These are phyloP conservation scores for Forsythia viridissima DNA, from an alignment of 257 asterid species.

Conservation along the genomic window DNA sequence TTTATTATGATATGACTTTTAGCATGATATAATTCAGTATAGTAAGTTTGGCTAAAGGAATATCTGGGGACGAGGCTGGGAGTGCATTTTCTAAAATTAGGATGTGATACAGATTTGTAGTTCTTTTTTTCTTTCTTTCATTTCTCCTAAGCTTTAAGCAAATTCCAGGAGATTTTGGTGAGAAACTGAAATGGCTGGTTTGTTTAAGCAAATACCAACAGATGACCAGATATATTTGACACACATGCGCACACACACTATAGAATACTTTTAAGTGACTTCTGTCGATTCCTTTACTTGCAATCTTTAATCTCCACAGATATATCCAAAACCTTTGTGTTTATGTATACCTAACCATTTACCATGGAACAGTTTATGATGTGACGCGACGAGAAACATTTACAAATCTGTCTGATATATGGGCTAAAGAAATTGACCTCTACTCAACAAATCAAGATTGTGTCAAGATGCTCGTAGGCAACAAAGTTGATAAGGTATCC, in stretches of 20 bases:
- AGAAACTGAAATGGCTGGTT: background rate
- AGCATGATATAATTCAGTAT: background rate
- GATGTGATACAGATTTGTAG: no score
- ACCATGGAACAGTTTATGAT: slow-evolving; percentile 65
- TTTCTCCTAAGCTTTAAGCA: background rate
- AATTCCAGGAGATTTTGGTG: background rate
- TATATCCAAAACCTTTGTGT: background rate
- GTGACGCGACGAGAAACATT: slow-evolving; percentile 89
- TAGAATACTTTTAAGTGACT: background rate
- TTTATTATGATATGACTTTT: background rate
- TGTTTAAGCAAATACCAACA: background rate
- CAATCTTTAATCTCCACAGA: background rate
- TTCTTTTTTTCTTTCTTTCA: background rate
- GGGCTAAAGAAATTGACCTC: slow-evolving; percentile 94
- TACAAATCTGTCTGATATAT: slow-evolving; percentile 79
- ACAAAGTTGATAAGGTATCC: slow-evolving; percentile 76
- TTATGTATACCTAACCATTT: background rate
- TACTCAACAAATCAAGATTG: slow-evolving; percentile 86
- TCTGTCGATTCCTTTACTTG: slow-evolving; percentile 18
- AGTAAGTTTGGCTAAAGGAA: background rate
- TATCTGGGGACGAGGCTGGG: no score
- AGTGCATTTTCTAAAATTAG: no score
- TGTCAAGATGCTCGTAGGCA: slow-evolving; percentile 95
- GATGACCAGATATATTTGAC: background rate
- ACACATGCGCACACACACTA: background rate